Evolutionary conservation across 1,284 basidiomycete genomes (phyloP), one percentile per base, ranked within the genome.

Genomic region (Thelephora terrestris): DNA sequence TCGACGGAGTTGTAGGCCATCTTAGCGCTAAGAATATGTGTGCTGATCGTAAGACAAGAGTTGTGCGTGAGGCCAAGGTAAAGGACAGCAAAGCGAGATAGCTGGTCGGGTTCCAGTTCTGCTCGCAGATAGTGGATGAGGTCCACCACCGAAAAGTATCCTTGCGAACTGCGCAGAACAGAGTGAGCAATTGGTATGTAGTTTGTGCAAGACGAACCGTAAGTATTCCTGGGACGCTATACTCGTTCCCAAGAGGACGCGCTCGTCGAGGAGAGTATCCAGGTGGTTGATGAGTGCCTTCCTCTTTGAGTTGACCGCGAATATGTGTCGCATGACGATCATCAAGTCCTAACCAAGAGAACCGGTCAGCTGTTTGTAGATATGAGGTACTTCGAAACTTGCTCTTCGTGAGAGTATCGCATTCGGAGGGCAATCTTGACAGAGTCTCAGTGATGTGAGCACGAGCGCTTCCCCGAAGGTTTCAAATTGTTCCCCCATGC

Each of bases 21-120:
- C 68, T 98, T 99, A 52, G 88, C 87, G 55, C 91, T 93, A 67
- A 98, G 79, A 14, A 90, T 90, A 62, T 98, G 93, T 35, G 95
- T 81, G 48, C 79, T 83, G 53, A 79, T 85, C 10, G 81, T 78
- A 46, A 95, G 76, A 12, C 87, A 83, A 2, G 91, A 78, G 61
- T 98, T 94, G 66, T 98, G 95, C 43, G 98, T 77, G 58, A 92
- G 82, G 49, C 85, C 83, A 5, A 91, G 86, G 62, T 92, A 97
- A 52, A 91, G 79, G 56, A 88, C 81, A 25, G 95, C 82, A 52
- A 96, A 80, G 7, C 81, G 80, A 14, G 80, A 75, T 21, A 99
- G 73, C 63, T 98, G 94, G 16, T 76, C 67, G 5, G 85, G 72
- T 2, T 80, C 81, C 20, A 99, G 79, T 38, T 99, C 94, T 46